Evolutionary conservation across 495 filamentous ascomycete species (phyloP), one percentile per base, ranked within the genome.

Genomic region (Hypoxylon crocopeplum): DNA sequence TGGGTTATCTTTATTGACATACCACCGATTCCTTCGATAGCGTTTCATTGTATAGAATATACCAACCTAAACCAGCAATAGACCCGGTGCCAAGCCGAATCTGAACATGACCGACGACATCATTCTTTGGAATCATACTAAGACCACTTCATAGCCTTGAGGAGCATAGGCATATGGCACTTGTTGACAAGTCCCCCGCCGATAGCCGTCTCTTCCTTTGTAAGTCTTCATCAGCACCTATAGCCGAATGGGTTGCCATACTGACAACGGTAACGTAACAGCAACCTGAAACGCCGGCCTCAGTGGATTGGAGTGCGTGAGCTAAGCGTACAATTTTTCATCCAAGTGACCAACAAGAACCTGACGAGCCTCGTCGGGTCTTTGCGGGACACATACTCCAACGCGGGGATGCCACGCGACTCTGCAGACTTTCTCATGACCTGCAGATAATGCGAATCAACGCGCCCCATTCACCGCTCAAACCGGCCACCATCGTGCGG

Each of bases 381-480:
- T 57, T 63, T 44, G 22, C 40, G 59, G 59, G 21, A 40, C 25
- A 33, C 36, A 27, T 57, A 54, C 53, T 46, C 61, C 61, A 64
- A 64, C 61, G 61, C 49, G 55, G 61, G 55, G 61, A 48, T 20
- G 61, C 61, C 61, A 64, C 61, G 61, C 61, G 54, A 64, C 61
- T 34, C 12, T 55, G 49, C 61, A 64, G 55, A 45, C 37, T 29
- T 40, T 21, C 48, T 49, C 55, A 58, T 64, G 61, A 64, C 61
- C 61, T 49, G 45, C 30, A 51, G 44, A 36, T 38, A 16, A 36
- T 50, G 37, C 45, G 37, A 54, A 45, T 37, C 12, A 27, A 25
- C 44, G 13, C 24, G 27, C 48, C 7, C 22, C 10, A 17, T 17
- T 30, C 7, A 32, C 48, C 25, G 54, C 33, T 38, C 41, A 37